These are phyloP conservation scores for Triangularia verruculosa DNA, from an alignment of 2,329 filamentous ascomycete species.

Conservation along the genomic window DNA sequence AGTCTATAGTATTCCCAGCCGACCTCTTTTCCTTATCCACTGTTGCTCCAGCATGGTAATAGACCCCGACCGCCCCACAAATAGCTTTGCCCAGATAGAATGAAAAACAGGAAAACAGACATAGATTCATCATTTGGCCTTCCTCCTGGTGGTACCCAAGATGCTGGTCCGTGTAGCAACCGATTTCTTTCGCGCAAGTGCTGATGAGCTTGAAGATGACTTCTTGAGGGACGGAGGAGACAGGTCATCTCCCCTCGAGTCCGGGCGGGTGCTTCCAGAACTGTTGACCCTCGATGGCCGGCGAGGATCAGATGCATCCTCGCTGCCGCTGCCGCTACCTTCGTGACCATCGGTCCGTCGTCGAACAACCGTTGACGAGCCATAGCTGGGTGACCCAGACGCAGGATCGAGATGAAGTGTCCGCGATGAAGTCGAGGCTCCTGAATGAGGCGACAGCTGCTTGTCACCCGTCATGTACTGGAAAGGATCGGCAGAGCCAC, in stretches of 20 bases:
- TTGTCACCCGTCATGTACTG: constrained; percentile 50
- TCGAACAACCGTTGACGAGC: background rate
- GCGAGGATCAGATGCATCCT: background rate
- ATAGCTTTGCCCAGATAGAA: background rate
- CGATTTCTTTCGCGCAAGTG: background rate
- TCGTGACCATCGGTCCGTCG: background rate
- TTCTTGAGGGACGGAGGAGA: constrained; percentile 15
- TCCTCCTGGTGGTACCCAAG: background rate
- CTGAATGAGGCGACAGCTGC: constrained; percentile 34
- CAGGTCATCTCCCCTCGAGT: constrained; percentile 9
- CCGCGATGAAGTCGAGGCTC: constrained; percentile 7
- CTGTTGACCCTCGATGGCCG: background rate
- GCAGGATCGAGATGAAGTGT: background rate
- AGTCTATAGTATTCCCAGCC: constrained; percentile 20
- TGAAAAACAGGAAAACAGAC: background rate
- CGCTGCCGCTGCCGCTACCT: background rate
- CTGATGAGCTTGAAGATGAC: background rate
- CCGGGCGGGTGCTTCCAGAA: background rate
- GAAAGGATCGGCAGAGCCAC: constrained; percentile 46
- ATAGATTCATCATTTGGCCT: background rate
- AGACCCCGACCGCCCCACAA: background rate
- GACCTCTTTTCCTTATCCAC: background rate
- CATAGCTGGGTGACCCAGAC: background rate
- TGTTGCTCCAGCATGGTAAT: background rate
- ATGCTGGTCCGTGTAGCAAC: background rate